phyloP scores from a whole-genome alignment of 371 early-diverging fungal genomes.

The Mycotypha africana region DNA sequence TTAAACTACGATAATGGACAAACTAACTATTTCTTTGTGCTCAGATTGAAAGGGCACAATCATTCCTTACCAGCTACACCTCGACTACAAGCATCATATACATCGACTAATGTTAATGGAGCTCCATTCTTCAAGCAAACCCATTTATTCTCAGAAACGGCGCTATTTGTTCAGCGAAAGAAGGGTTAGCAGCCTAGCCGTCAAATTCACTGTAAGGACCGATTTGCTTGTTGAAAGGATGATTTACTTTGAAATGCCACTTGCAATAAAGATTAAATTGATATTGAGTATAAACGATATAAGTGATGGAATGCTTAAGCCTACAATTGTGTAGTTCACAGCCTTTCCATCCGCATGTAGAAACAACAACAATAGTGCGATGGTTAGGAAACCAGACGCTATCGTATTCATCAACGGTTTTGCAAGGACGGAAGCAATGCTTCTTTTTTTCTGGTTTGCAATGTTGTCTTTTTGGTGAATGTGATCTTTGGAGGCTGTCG shows the following conservation, averaged over 20 bases:
- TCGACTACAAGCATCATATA: conserved; percentile 26
- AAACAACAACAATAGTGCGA: conserved; percentile 10
- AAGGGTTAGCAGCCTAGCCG: too few relatives aligned
- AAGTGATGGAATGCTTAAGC: conserved; percentile 15
- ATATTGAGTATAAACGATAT: conserved; percentile 16
- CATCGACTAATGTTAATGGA: conserved; percentile 13
- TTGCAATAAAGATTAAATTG: conserved; percentile 14
- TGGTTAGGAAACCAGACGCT: conserved; percentile 2
- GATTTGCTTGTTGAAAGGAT: too few relatives aligned
- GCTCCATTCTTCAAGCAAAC: conserved; percentile 10
- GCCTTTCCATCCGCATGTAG: conserved; percentile 16
- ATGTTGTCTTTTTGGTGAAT: too few relatives aligned
- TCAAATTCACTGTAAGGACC: background rate
- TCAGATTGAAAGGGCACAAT: too few relatives aligned
- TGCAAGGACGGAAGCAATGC: background rate
- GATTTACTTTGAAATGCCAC: conserved; percentile 23
- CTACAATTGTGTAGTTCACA: conserved; percentile 14
- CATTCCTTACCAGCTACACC: conserved; percentile 30
- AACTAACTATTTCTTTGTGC: too few relatives aligned
- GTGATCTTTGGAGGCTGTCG: too few relatives aligned
- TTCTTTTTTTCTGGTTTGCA: background rate
- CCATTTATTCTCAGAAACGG: conserved; percentile 29
- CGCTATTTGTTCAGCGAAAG: too few relatives aligned
- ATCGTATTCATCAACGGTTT: conserved; percentile 6
- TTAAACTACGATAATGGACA: background rate